Base-by-base conservation (phyloP, 768 basidiomycete genomes). In the Daedaleopsis nitida region DNA sequence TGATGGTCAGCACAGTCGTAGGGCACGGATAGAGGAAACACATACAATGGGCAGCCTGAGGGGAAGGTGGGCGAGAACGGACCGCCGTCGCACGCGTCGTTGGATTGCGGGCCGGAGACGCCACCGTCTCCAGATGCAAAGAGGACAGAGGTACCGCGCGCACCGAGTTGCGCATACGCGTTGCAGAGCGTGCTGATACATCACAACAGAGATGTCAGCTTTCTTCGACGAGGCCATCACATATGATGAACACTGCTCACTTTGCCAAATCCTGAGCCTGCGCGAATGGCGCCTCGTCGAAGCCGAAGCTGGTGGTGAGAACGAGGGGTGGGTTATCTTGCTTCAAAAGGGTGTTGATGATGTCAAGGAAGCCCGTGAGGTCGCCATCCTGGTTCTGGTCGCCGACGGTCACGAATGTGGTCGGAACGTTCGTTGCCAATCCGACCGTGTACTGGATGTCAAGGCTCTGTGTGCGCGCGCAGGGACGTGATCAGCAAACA, bases 401-500 rank as follows among this genome's bases (percentile, higher is more conserved):
- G 6, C 77, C 78, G 9, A 72, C 73, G 3, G 73, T 71, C 53
- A 77, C 68, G 65, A 78, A 77, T 11, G 56, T 60, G 24, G 69
- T 67, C 2, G 74, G 75, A 6, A 78, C 75, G 24, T 66, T 70
- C 17, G 70, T 68, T n/a, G 73, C 71, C 45, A 77, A 50, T 16
- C 76, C 75, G 44, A 76, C 64, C 11, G 76, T 76, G 60, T 74
- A 75, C 54, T 78, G 74, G 47, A 71, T 74, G 61, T 78, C 77
- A 24, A 78, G 68, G 62, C 74, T 70, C 73, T 73, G 52, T 14
- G 39, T 21, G 14, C n/a, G 37, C 27, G 27, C 27, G 27, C 27
- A 34, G 45, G 14, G 16, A 88, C 87, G 86, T 27, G 87, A 24
- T 74, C 68, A 0, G n/a, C 21, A 24, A 24, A 32, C 17, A 70